phyloP scores from a whole-genome alignment of 768 basidiomycete species.

The Mycena galericulata region DNA sequence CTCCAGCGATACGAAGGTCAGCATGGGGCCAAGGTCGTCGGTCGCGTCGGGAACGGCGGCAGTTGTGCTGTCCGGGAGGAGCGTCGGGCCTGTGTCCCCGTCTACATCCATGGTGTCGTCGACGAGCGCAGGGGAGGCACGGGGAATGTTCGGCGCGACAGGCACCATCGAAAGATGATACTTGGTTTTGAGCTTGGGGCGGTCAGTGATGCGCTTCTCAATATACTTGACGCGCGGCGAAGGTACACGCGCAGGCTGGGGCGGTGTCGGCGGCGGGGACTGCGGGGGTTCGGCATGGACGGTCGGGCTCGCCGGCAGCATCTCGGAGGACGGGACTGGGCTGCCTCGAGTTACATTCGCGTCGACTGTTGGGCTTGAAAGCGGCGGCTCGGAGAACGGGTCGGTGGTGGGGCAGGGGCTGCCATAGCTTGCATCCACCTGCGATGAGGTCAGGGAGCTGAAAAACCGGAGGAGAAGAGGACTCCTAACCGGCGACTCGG shows the following conservation, averaged over 20 bases:
- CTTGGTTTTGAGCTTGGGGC: too few relatives aligned
- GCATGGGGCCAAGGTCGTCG: neutral
- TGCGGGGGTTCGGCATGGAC: neutral
- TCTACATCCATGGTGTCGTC: slow-evolving; percentile 9
- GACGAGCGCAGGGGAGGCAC: neutral
- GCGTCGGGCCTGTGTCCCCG: neutral
- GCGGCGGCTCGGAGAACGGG: too few relatives aligned
- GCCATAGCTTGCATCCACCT: too few relatives aligned
- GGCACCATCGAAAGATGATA: neutral
- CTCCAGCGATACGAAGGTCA: neutral
- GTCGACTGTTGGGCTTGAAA: too few relatives aligned
- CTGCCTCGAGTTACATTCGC: too few relatives aligned
- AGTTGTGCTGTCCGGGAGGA: neutral
- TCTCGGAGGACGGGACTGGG: neutral
- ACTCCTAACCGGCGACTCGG: neutral
- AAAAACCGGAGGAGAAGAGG: too few relatives aligned
- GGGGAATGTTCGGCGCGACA: neutral
- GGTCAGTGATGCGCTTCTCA: too few relatives aligned
- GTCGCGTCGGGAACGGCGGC: neutral
- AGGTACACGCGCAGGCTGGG: neutral
- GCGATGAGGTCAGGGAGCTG: too few relatives aligned
- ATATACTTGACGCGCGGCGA: too few relatives aligned
- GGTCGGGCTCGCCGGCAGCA: neutral
- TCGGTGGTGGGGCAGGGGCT: too few relatives aligned
- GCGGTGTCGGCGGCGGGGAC: neutral